These are phyloP conservation scores for Raphidocelis subcapitata DNA, from an alignment of 139 green algal genomes.

Conservation along the genomic window DNA sequence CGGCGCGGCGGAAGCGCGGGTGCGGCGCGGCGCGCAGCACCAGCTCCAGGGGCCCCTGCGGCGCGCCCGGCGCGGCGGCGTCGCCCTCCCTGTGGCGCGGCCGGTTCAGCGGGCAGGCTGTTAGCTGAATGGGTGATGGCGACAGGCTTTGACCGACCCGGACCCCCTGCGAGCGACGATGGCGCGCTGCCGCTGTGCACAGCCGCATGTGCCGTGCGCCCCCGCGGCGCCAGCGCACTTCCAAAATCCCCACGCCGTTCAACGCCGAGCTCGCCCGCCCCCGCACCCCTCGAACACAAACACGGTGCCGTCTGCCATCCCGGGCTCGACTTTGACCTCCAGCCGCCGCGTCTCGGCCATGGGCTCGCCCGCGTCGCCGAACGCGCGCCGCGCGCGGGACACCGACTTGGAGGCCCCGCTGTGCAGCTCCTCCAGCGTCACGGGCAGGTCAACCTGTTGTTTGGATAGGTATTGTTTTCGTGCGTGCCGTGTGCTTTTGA, in stretches of 20 bases:
- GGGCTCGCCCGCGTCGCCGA: constrained; percentile 39
- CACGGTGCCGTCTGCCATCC: constrained; percentile 61
- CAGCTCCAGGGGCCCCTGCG: constrained; percentile 65
- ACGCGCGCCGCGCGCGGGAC: constrained; percentile 55
- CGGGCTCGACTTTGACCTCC: constrained; percentile 64
- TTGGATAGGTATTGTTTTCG: too few relatives aligned
- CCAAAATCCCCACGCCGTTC: not conserved
- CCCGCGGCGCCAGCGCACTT: not conserved
- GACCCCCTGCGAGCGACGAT: too few relatives aligned
- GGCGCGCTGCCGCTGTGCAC: not conserved
- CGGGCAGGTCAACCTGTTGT: constrained; percentile 51
- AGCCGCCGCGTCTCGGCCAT: constrained; percentile 50
- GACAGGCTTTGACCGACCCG: too few relatives aligned
- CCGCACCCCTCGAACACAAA: constrained; percentile 74
- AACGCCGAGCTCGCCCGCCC: not conserved
- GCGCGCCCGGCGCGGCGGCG: not conserved
- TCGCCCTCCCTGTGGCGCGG: constrained; percentile 79
- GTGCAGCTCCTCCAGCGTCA: constrained; percentile 75
- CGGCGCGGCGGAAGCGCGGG: constrained; percentile 51
- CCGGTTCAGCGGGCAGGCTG: too few relatives aligned
- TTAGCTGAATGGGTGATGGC: constrained; percentile 1
- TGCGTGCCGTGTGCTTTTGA: too few relatives aligned
- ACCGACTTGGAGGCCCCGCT: constrained; percentile 73
- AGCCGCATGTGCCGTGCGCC: not conserved
- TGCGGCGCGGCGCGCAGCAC: constrained; percentile 60